Evolutionary conservation across 139 green algal species (phyloP), one percentile per base, ranked within the genome.

Genomic region (Limnomonas spitsbergensis): DNA sequence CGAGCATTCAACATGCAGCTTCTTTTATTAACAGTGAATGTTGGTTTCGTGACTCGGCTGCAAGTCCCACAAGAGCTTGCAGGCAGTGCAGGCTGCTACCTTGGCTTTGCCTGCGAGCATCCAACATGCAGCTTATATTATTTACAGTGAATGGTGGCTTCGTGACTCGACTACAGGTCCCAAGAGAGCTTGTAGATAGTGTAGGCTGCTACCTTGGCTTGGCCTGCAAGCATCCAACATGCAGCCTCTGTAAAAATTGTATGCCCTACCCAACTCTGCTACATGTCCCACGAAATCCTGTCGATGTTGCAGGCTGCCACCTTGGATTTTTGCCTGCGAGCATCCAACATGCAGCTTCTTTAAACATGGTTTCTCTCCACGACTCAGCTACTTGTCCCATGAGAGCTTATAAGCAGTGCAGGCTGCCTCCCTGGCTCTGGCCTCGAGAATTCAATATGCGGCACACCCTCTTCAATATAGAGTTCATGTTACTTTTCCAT

Each of bases 31-130:
- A 14, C 47, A 61, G 47, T 14, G 47, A 20, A 20, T 14, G 47
- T 14, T 29, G 47, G 47, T n/a, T n/a, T n/a, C n/a, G n/a, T n/a
- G n/a, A n/a, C n/a, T n/a, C n/a, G n/a, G n/a, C n/a, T n/a, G 93
- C 93, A 53, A 97, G 84, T 29, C 97, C 90, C 4, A 93, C 83
- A 2, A 97, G 79, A 0, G 77, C 91, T 1, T 88, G 82, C 35
- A 97, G 81, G 2, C 29, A 34, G 35, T 37, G 70, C 26, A 27
- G 24, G n/a, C 53, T 80, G 61, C 71, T 38, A 3, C 38, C 40
- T 26, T 9, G 24, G 24, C 14, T 35, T 6, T 66, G 66, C 69
- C 76, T 82, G 53, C 56, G 66, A 38, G 26, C 32, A 31, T 14
- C 20, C 20, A 20, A 20, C 14, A 20, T 14, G 47, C 14, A 20